phyloP scores from a whole-genome alignment of 805 yeast species.

The Schizosaccharomyces cryophilus region DNA sequence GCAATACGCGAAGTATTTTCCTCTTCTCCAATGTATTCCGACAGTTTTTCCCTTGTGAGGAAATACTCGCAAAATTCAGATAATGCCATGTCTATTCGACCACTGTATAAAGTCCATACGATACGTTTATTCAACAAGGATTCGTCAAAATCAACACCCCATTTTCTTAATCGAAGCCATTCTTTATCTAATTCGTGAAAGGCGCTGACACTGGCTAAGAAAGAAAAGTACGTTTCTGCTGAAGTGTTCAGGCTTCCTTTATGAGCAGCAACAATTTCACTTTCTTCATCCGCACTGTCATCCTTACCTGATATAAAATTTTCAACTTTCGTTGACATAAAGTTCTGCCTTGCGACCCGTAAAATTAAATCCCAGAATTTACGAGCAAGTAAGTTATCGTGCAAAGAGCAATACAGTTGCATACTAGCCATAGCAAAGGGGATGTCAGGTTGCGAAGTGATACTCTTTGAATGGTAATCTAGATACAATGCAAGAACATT shows the following conservation, averaged over 20 bases:
- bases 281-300: no score
- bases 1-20: no score
- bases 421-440: not conserved
- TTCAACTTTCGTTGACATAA: not conserved
- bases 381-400: not conserved
- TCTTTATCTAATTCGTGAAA: not conserved
- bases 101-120: not conserved
- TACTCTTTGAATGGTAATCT: not conserved
- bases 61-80: conserved; percentile 1
- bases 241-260: not conserved
- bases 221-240: not conserved
- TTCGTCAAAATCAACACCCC: not conserved
- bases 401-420: not conserved
- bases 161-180: not conserved
- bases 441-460: not conserved
- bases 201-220: not conserved
- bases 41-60: not conserved
- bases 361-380: not conserved
- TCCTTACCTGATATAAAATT: not conserved
- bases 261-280: not conserved
- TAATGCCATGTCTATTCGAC: not conserved
- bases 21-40: not conserved
- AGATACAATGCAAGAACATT: not conserved
- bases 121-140: not conserved
- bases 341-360: not conserved